phyloP scores from a whole-genome alignment of 768 basidiomycete genomes.

The Lactifluus subvellereus region DNA sequence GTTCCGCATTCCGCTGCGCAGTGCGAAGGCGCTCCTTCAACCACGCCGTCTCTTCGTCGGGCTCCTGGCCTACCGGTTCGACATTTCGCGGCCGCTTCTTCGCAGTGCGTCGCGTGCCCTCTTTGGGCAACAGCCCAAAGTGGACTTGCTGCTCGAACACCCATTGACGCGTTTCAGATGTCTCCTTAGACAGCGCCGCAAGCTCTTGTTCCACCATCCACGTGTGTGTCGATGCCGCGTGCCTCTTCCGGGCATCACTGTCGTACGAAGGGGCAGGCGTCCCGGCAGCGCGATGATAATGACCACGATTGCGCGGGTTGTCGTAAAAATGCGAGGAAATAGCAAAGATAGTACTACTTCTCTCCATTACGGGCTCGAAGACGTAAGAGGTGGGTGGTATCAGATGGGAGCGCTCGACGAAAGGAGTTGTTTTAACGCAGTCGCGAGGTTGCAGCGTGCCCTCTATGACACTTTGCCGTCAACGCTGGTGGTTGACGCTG shows the following conservation, averaged over 20 bases:
- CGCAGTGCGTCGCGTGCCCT: background rate
- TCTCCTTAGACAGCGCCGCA: conserved; percentile 38
- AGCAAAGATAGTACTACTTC: conserved; percentile 22
- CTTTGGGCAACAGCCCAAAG: conserved; percentile 14
- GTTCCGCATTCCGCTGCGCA: conserved; percentile 29
- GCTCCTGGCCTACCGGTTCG: background rate
- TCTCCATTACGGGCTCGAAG: conserved; percentile 12
- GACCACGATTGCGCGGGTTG: conserved; percentile 11
- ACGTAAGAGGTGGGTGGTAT: background rate
- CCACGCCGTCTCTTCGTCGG: conserved; percentile 14
- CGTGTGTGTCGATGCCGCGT: conserved; percentile 31
- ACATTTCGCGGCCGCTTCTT: conserved; percentile 4
- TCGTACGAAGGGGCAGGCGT: background rate
- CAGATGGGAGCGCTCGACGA: background rate
- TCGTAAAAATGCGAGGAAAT: conserved; percentile 20
- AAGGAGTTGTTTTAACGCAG: conserved; percentile 6
- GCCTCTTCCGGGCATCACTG: conserved; percentile 28
- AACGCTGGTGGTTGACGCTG: conserved; percentile 3
- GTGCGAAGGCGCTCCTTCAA: conserved; percentile 13
- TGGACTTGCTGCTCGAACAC: conserved; percentile 49
- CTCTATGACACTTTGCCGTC: background rate
- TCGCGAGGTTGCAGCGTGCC: conserved; percentile 19
- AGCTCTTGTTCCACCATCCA: conserved; percentile 51
- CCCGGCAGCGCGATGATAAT: conserved; percentile 7
- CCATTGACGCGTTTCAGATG: conserved; percentile 58